These are phyloP conservation scores for Ceratocystis variospora DNA, from an alignment of 2,329 filamentous ascomycete species.

Conservation along the genomic window DNA sequence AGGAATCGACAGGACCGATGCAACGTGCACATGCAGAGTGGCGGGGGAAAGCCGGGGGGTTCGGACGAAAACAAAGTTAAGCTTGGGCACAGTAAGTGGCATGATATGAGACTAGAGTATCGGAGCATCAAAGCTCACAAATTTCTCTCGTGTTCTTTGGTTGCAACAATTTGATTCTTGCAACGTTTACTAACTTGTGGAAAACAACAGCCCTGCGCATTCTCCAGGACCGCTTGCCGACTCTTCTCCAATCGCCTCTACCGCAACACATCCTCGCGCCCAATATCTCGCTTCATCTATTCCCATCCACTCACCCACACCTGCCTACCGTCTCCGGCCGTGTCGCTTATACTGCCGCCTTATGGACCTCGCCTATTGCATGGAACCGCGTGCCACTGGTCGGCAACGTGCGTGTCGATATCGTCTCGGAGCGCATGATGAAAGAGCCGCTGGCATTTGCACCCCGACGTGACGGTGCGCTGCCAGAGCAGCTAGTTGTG, in stretches of 20 bases:
- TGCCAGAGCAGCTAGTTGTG: slow-evolving; percentile 72
- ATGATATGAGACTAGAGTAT: no score
- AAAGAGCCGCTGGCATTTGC: slow-evolving; percentile 39
- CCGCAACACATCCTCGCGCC: slow-evolving; percentile 66
- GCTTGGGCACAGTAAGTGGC: slow-evolving; percentile 44
- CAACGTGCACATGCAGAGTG: neutral
- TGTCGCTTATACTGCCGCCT: slow-evolving; percentile 78
- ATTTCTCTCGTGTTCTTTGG: neutral
- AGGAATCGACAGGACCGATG: neutral
- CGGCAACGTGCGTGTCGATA: slow-evolving; percentile 76
- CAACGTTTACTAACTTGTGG: no score
- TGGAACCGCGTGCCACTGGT: slow-evolving; percentile 89
- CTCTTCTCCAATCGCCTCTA: slow-evolving; percentile 50
- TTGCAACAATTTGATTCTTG: neutral
- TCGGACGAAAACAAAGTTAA: slow-evolving; percentile 47
- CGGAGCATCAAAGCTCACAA: neutral
- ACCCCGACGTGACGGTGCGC: slow-evolving; percentile 38
- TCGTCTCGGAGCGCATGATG: slow-evolving; percentile 80
- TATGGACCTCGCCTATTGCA: slow-evolving; percentile 91
- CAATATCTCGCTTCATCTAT: slow-evolving; percentile 56
- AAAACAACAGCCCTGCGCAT: slow-evolving; percentile 42
- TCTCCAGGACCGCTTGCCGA: slow-evolving; percentile 53
- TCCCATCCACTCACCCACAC: slow-evolving; percentile 67
- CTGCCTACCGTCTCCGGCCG: slow-evolving; percentile 85
- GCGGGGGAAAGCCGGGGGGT: slow-evolving; percentile 3